phyloP scores from a whole-genome alignment of 2,329 filamentous ascomycete species.

The Claviceps maximensis region DNA sequence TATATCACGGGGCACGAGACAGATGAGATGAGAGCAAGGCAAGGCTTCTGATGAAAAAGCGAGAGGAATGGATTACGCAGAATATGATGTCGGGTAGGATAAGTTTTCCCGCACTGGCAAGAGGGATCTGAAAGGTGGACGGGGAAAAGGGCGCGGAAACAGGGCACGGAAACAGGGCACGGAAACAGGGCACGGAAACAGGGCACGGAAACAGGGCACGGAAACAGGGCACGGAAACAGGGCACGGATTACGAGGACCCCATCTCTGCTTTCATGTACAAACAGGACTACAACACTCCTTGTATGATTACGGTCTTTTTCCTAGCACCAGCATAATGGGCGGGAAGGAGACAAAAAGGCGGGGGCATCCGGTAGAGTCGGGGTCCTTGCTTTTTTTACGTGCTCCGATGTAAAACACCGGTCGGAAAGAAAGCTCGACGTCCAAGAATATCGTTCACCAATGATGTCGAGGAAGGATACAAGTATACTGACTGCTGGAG shows the following conservation, averaged over 20 bases:
- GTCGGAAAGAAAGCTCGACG: neutral
- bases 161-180: too few species aligned
- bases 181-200: neutral
- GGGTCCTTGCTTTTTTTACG: too few species aligned
- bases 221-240: neutral
- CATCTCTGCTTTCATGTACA: neutral
- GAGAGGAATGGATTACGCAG: neutral
- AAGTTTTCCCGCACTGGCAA: too few species aligned
- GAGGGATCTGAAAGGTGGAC: too few species aligned
- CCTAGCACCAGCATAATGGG: neutral
- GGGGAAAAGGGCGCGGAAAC: too few species aligned
- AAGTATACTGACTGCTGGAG: too few species aligned
- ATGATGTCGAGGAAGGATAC: too few species aligned
- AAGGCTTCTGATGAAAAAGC: too few species aligned
- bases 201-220: neutral
- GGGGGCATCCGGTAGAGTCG: too few species aligned
- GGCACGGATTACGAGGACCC: neutral
- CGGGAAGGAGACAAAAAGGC: neutral
- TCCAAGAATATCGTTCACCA: too few species aligned
- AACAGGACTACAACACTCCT: neutral
- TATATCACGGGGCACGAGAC: neutral
- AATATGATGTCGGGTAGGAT: neutral
- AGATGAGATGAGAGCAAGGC: neutral
- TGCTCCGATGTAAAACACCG: neutral
- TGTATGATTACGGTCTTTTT: neutral